Percentiles rank a stretch among this genome's conserved stretches.
phyloP scores from a whole-genome alignment of 257 asterid species.

The Solanum appendiculatum region DNA sequence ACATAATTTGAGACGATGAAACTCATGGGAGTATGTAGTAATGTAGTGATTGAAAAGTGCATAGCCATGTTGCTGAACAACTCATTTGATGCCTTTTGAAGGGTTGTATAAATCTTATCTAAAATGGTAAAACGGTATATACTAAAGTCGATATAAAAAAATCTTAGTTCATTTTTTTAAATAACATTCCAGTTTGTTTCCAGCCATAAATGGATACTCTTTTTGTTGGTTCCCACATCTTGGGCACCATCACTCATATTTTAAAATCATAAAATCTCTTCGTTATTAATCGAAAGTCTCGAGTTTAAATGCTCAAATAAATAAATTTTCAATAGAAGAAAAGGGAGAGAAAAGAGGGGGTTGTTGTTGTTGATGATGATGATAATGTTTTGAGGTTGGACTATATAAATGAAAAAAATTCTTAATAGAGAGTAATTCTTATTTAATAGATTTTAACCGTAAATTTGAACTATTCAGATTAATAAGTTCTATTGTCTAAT shows the following conservation, averaged over 20 bases:
- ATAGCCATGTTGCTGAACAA: neutral
- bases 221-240: neutral
- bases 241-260: neutral
- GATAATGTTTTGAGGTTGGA: neutral
- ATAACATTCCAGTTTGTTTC: neutral
- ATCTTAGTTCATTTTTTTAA: neutral
- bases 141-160: neutral
- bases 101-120: neutral
- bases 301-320: no score
- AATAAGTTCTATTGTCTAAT: fast-evolving
- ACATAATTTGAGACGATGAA: no score
- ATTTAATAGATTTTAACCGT: neutral
- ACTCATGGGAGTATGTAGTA: no score
- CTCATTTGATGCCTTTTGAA: neutral
- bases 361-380: neutral
- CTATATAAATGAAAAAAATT: neutral
- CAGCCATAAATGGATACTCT: neutral
- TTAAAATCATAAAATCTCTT: neutral
- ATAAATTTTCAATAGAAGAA: neutral
- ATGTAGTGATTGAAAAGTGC: neutral
- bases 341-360: neutral
- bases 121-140: neutral
- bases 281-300: no score
- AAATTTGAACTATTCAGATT: neutral
- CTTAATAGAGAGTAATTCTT: neutral